A percentile compares a stretch with the other conserved stretches of the same genome.
Conservation (phyloP, 1,139 yeast species). For the Diutina pseudorugosa region DNA sequence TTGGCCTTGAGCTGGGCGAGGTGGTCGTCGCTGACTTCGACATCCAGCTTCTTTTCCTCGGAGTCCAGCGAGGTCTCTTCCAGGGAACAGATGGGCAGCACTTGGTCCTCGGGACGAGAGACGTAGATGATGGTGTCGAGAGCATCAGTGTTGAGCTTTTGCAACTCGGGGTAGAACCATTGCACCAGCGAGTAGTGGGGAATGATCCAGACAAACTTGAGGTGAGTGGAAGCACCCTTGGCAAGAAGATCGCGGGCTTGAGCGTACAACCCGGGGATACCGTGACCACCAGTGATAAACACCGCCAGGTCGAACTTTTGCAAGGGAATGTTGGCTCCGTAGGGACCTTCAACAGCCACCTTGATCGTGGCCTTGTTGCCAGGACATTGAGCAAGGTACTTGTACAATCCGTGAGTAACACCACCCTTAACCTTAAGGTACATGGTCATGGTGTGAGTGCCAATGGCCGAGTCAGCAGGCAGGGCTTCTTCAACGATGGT, state of each 20-base stretch:
- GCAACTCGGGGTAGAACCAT: constrained; percentile 42
- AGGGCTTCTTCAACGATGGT: constrained; percentile 12
- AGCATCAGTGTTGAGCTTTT: constrained; percentile 17
- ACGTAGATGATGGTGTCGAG: constrained; percentile 29
- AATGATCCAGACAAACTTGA: constrained; percentile 41
- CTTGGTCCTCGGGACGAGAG: constrained; percentile 22
- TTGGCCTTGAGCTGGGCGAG: background rate
- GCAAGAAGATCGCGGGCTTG: constrained; percentile 7
- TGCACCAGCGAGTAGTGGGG: constrained; percentile 29
- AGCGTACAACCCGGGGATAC: constrained; percentile 9
- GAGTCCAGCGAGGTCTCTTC: background rate
- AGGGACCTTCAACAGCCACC: constrained; percentile 55
- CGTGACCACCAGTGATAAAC: constrained; percentile 29
- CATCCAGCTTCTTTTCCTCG: constrained; percentile 5
- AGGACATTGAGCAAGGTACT: constrained; percentile 35
- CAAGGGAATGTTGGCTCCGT: constrained; percentile 23
- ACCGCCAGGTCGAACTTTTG: constrained; percentile 42
- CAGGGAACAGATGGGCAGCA: background rate
- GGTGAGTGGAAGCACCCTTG: background rate
- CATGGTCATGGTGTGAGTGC: constrained; percentile 23
- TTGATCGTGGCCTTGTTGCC: constrained; percentile 22
- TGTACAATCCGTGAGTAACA: constrained; percentile 19
- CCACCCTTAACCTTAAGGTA: constrained; percentile 35
- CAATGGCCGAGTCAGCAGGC: constrained; percentile 14
- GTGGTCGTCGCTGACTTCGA: background rate